phyloP scores from a whole-genome alignment of 305 asterid species.

The Andrographis paniculata region DNA sequence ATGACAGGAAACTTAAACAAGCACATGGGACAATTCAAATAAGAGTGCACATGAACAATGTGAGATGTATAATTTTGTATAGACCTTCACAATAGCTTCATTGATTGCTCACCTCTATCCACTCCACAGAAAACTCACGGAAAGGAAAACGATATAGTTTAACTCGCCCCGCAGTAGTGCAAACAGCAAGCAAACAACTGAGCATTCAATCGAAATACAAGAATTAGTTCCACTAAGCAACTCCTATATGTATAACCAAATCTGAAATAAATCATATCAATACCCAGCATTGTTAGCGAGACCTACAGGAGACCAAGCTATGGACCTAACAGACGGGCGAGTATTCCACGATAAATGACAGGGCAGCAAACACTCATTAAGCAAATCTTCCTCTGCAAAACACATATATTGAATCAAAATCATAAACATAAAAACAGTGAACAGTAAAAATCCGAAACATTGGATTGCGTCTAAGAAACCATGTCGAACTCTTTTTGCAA shows the following conservation, averaged over 20 bases:
- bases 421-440: neutral
- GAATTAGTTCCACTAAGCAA: constrained; percentile 14
- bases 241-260: constrained; percentile 5
- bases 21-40: neutral
- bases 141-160: constrained; percentile 67
- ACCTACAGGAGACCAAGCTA: constrained; percentile 91
- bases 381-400: constrained; percentile 37
- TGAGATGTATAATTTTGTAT: too few species aligned
- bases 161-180: constrained; percentile 66
- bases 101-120: constrained; percentile 55
- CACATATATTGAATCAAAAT: neutral
- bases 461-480: neutral
- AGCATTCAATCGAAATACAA: constrained; percentile 14
- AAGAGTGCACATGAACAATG: constrained; percentile 3
- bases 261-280: constrained; percentile 5
- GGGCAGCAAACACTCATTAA: constrained; percentile 54
- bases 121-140: constrained; percentile 65
- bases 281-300: constrained; percentile 79
- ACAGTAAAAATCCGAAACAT: neutral
- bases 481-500: neutral
- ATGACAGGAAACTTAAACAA: neutral
- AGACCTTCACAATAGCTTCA: too few species aligned
- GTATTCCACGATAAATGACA: constrained; percentile 45
- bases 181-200: constrained; percentile 90
- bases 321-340: constrained; percentile 67